Percentiles rank a stretch among this genome's conserved stretches.
Conservation (phyloP, 805 yeast species). For the Candida pseudoglaebosa region DNA sequence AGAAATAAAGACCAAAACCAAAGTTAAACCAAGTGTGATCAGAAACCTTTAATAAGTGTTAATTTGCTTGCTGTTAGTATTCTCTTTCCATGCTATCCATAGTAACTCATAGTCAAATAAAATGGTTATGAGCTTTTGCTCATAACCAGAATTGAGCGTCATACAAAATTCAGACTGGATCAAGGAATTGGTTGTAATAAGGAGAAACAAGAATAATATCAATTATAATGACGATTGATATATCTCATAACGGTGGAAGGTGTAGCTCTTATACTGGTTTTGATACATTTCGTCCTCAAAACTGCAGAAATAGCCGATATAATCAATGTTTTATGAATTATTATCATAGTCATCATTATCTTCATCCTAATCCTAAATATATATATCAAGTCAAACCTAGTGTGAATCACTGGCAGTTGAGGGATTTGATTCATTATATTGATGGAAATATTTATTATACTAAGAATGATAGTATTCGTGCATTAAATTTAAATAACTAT, state of each 20-base stretch:
- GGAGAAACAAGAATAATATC: neutral
- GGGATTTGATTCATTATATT: conserved; percentile 64
- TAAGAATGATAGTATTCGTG: conserved; percentile 48
- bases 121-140: no score
- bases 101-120: no score
- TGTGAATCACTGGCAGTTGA: conserved; percentile 71
- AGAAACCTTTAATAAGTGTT: no score
- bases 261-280: neutral
- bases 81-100: no score
- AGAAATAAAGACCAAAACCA: no score
- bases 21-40: no score
- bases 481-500: conserved; percentile 32
- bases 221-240: conserved; percentile 4
- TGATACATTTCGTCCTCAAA: conserved; percentile 1
- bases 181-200: no score
- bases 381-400: conserved; percentile 27
- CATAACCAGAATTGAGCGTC: neutral
- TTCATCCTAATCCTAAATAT: conserved; percentile 34
- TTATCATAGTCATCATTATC: conserved; percentile 35
- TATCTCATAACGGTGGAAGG: conserved; percentile 1
- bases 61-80: no score
- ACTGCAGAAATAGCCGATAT: conserved; percentile 6
- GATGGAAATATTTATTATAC: conserved; percentile 52
- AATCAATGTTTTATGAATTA: conserved; percentile 40
- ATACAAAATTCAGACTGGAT: neutral